Conservation (phyloP, 2,329 filamentous ascomycete genomes). For the Pyricularia pennisetigena region DNA sequence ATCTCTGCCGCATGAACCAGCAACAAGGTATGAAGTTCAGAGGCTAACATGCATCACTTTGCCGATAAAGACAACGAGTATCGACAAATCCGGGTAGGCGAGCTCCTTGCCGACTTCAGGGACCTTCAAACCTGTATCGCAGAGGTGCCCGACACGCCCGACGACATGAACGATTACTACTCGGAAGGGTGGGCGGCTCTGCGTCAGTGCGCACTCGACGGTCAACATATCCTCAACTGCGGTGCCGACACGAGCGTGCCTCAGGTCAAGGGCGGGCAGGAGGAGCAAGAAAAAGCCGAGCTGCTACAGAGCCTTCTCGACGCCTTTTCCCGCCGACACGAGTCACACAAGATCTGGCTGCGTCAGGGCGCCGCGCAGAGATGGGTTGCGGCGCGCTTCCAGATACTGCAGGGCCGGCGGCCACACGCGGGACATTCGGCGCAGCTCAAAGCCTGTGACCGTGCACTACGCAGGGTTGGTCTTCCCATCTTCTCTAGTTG, state of each 20-base stretch:
- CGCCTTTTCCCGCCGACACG: constrained; percentile 50
- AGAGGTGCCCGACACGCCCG: constrained; percentile 42
- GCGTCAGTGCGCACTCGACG: constrained; percentile 52
- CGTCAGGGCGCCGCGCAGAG: constrained; percentile 49
- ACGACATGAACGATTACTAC: constrained; percentile 47
- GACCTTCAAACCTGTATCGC: constrained; percentile 54
- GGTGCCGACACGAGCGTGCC: constrained; percentile 53
- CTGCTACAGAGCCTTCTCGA: constrained; percentile 54
- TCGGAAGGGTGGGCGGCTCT: constrained; percentile 54
- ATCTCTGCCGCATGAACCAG: background rate
- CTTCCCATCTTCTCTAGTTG: background rate
- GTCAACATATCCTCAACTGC: constrained; percentile 55
- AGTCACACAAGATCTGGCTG: constrained; percentile 55
- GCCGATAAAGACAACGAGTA: constrained; percentile 45
- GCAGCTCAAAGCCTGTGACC: constrained; percentile 43
- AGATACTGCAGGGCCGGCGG: constrained; percentile 40
- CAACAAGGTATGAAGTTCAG: background rate
- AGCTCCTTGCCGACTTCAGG: constrained; percentile 52
- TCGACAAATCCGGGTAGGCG: constrained; percentile 48
- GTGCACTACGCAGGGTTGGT: constrained; percentile 46
- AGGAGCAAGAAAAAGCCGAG: constrained; percentile 53
- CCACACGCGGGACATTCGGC: constrained; percentile 35
- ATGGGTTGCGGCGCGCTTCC: constrained; percentile 46
- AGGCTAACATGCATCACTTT: background rate
- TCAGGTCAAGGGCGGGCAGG: constrained; percentile 35